These are phyloP conservation scores for Lophiostoma macrostomum DNA, from an alignment of 495 filamentous ascomycete genomes.

Conservation along the genomic window DNA sequence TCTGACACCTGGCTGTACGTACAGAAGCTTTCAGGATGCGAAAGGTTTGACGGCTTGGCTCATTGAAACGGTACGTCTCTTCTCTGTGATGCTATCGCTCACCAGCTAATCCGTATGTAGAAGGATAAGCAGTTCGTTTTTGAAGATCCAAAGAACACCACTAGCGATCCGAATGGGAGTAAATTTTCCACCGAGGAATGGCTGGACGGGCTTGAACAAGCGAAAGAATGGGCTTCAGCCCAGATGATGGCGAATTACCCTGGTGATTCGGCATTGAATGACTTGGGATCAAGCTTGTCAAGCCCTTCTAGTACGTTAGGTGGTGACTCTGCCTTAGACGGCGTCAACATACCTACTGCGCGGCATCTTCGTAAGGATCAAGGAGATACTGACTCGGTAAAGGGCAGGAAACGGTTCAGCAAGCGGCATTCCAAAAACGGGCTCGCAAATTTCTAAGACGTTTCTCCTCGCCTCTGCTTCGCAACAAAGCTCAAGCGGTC, in stretches of 20 bases:
- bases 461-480: neutral
- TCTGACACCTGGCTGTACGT: conserved; percentile 65
- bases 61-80: conserved; percentile 79
- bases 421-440: conserved; percentile 88
- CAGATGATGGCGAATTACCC: conserved; percentile 66
- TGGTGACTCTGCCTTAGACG: conserved; percentile 39
- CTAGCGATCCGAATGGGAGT: conserved; percentile 41
- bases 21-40: conserved; percentile 73
- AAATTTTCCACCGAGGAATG: conserved; percentile 72
- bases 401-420: conserved; percentile 77
- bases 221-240: conserved; percentile 73
- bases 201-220: conserved; percentile 78
- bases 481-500: neutral
- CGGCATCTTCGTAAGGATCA: conserved; percentile 42
- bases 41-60: conserved; percentile 86
- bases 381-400: conserved; percentile 54
- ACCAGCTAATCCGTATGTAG: conserved; percentile 47
- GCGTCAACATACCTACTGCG: conserved; percentile 49
- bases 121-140: conserved; percentile 88
- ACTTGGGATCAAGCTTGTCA: conserved; percentile 68
- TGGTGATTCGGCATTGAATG: conserved; percentile 66
- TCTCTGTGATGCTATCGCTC: neutral
- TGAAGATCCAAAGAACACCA: conserved; percentile 74
- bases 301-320: conserved; percentile 74
- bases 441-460: conserved; percentile 51